Evolutionary conservation across 495 filamentous ascomycete genomes (phyloP).

Genomic region (Xylaria castorea): DNA sequence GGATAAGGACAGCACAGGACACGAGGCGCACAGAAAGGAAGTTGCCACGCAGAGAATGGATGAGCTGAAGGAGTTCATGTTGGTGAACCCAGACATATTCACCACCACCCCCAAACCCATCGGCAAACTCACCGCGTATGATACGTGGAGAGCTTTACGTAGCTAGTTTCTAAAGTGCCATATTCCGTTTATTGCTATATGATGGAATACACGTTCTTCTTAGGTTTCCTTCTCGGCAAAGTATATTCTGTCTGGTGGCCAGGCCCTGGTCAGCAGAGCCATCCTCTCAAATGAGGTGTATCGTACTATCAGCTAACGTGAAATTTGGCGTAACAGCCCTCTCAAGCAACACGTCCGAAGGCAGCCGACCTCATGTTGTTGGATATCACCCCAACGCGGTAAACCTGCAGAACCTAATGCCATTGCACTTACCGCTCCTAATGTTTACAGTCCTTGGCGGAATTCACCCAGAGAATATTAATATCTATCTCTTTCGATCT

Average conservation of each 20-base stretch:
- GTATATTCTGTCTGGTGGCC: background rate
- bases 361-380: background rate
- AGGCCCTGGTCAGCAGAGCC: background rate
- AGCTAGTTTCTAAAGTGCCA: background rate
- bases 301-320: background rate
- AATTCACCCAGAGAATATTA: background rate
- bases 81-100: slow-evolving; percentile 25
- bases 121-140: slow-evolving; percentile 31
- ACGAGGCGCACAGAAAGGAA: slow-evolving; percentile 26
- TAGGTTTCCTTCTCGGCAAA: background rate
- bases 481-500: background rate
- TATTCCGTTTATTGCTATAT: background rate
- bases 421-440: background rate
- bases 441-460: background rate
- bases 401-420: background rate
- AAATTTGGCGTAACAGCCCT: background rate
- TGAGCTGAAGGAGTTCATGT: slow-evolving; percentile 30
- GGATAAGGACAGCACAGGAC: slow-evolving; percentile 23
- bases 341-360: background rate
- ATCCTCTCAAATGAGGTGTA: background rate
- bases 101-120: slow-evolving; percentile 23
- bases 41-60: slow-evolving; percentile 25
- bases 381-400: background rate
- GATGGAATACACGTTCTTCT: background rate
- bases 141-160: slow-evolving; percentile 21